phyloP scores from a whole-genome alignment of 345 rosid species.

The Arabidopsis arenosa region DNA sequence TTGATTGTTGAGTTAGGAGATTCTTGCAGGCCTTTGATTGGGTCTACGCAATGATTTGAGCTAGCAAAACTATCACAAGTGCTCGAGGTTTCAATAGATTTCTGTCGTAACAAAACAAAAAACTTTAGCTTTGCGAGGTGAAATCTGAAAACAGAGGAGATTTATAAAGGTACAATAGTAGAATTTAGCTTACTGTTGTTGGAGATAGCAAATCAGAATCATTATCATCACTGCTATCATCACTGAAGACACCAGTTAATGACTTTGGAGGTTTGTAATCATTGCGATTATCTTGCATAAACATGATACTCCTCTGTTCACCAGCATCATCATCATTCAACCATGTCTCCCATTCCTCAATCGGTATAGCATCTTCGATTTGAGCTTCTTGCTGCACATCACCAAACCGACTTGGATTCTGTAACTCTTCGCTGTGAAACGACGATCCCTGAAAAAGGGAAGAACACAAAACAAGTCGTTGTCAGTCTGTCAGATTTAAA shows the following conservation, averaged over 20 bases:
- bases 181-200: conserved; percentile 26
- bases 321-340: background rate
- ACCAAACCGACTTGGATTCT: background rate
- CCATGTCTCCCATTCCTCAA: background rate
- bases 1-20: conserved; percentile 10
- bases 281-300: conserved; percentile 22
- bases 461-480: background rate
- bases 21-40: background rate
- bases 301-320: background rate
- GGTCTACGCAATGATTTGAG: conserved; percentile 23
- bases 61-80: conserved; percentile 29
- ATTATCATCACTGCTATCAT: conserved; percentile 29
- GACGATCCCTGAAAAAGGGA: background rate
- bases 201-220: conserved; percentile 12
- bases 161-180: background rate
- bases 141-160: background rate
- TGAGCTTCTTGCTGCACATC: background rate
- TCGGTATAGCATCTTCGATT: background rate
- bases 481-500: background rate
- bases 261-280: conserved; percentile 29
- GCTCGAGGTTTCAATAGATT: conserved; percentile 10
- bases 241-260: conserved; percentile 10
- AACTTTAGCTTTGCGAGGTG: background rate
- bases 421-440: background rate
- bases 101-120: background rate